Conservation (phyloP, 208 protist genomes). For the Crithidia sp. region DNA sequence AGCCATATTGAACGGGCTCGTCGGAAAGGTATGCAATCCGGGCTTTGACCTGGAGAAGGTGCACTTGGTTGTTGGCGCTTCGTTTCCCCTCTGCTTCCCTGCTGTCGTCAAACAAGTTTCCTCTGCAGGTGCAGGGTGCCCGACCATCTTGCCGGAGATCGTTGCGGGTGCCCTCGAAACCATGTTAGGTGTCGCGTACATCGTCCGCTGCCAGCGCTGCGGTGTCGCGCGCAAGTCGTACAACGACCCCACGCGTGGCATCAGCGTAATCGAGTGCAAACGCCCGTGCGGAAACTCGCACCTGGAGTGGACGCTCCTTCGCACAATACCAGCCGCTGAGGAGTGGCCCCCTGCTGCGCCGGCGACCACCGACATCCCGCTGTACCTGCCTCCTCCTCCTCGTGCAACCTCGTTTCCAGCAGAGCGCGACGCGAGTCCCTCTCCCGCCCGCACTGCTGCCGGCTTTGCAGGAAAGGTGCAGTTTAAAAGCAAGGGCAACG, state of each 20-base stretch:
- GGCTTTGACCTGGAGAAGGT: too few species aligned
- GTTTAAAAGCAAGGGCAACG: conserved; percentile 12
- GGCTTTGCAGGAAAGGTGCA: not conserved
- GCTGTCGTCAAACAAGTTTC: too few species aligned
- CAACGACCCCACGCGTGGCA: conserved; percentile 46
- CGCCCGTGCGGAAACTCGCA: conserved; percentile 47
- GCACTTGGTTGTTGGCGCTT: too few species aligned
- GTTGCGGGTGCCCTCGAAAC: too few species aligned
- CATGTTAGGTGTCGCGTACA: conserved; percentile 30
- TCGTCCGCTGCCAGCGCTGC: conserved; percentile 53
- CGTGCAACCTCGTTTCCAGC: not conserved
- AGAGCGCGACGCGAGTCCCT: not conserved
- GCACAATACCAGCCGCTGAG: conserved; percentile 23
- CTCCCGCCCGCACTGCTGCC: not conserved
- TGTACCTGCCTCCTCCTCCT: conserved; percentile 15
- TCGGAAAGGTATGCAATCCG: too few species aligned
- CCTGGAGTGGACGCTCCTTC: conserved; percentile 48
- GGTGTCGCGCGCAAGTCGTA: conserved; percentile 52
- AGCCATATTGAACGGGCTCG: too few species aligned
- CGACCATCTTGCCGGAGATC: too few species aligned
- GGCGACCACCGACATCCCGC: conserved; percentile 2
- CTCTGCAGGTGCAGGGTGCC: too few species aligned
- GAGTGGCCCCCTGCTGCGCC: conserved; percentile 19
- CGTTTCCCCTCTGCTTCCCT: too few species aligned
- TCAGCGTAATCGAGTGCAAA: conserved; percentile 59